Evolutionary conservation across 2,329 filamentous ascomycete species (phyloP).

Genomic region (Byssothecium circinans): DNA sequence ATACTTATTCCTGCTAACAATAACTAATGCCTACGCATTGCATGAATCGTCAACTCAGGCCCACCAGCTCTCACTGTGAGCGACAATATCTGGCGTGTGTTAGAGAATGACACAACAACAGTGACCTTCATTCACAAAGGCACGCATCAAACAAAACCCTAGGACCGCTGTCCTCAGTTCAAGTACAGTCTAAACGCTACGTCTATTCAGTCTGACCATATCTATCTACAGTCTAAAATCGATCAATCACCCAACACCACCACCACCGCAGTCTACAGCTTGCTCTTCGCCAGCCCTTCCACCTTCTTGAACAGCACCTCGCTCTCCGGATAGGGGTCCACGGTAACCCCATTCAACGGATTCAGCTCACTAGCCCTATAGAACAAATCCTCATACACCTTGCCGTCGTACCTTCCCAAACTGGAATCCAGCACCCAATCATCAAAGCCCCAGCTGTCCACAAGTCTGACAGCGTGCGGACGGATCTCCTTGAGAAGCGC

Average conservation of each 20-base stretch:
- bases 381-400: slow-evolving; percentile 79
- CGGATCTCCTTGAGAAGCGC: slow-evolving; percentile 70
- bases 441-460: slow-evolving; percentile 75
- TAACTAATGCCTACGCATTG: too few relatives aligned
- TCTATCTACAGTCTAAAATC: background rate
- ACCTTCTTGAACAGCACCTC: slow-evolving; percentile 64
- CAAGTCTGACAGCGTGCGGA: slow-evolving; percentile 70
- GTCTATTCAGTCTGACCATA: background rate
- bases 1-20: too few relatives aligned
- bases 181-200: too few relatives aligned
- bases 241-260: background rate
- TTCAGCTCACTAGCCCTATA: slow-evolving; percentile 71
- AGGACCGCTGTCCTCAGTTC: too few relatives aligned
- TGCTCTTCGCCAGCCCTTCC: slow-evolving; percentile 53
- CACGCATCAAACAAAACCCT: too few relatives aligned
- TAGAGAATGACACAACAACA: too few relatives aligned
- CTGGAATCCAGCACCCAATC: slow-evolving; percentile 77
- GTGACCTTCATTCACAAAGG: too few relatives aligned
- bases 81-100: too few relatives aligned
- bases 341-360: slow-evolving; percentile 70
- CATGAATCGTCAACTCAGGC: too few relatives aligned
- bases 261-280: slow-evolving; percentile 46
- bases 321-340: slow-evolving; percentile 71
- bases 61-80: too few relatives aligned
- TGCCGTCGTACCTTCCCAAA: slow-evolving; percentile 70